Percentiles rank a stretch among this genome's conserved stretches.
Conservation (phyloP, 441 rosid genomes). For the Brassica hybrid region DNA sequence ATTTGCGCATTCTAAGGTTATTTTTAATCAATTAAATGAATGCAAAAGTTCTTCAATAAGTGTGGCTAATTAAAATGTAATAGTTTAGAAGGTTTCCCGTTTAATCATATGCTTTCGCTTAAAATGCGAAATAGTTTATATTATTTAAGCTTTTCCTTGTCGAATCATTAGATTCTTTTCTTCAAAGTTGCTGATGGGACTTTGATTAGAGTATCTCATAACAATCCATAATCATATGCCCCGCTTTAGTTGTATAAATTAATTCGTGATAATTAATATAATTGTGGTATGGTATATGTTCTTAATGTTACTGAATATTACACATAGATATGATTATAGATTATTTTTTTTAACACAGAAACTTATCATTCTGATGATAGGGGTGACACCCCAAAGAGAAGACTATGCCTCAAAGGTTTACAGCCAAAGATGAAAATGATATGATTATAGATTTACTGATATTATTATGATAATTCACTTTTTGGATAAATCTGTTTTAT, state of each 20-base stretch:
- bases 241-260: slow-evolving; percentile 10
- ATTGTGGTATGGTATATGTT: neutral
- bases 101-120: slow-evolving; percentile 37
- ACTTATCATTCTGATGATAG: too few species aligned
- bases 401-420: too few species aligned
- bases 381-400: too few species aligned
- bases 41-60: slow-evolving; percentile 23
- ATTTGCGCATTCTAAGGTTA: slow-evolving; percentile 30
- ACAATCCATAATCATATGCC: slow-evolving; percentile 28
- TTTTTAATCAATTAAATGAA: neutral
- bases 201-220: slow-evolving; percentile 37
- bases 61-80: slow-evolving; percentile 19
- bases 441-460: too few species aligned
- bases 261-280: slow-evolving; percentile 21
- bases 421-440: too few species aligned
- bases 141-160: neutral
- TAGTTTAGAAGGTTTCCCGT: slow-evolving; percentile 32
- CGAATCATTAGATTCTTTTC: slow-evolving; percentile 37
- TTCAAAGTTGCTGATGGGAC: slow-evolving; percentile 34
- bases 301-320: neutral
- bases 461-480: too few species aligned
- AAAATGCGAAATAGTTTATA: slow-evolving; percentile 31
- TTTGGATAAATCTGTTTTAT: too few species aligned
- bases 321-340: slow-evolving; percentile 12
- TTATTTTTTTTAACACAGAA: neutral